phyloP scores from a whole-genome alignment of 345 rosid genomes.

The Conringia planisiliqua region DNA sequence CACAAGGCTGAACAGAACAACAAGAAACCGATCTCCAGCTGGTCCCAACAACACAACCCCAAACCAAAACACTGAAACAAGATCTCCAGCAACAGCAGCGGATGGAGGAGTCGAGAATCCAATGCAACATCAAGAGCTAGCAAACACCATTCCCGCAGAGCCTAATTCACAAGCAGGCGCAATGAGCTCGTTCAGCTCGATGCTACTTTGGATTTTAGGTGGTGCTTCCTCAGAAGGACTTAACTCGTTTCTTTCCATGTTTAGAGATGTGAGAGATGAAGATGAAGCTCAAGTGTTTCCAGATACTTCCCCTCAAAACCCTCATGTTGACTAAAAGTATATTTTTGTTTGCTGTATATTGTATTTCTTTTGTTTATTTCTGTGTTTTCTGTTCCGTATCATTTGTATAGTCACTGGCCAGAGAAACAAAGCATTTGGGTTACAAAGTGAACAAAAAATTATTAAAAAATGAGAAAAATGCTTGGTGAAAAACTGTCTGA shows the following conservation, averaged over 20 bases:
- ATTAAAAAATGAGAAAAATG: background rate
- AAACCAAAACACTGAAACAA: conserved; percentile 51
- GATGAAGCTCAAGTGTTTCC: conserved; percentile 50
- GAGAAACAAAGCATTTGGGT: conserved; percentile 8
- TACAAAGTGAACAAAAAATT: background rate
- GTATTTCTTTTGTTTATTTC: background rate
- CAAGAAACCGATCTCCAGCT: conserved; percentile 52
- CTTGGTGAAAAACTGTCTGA: background rate
- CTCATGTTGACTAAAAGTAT: conserved; percentile 26
- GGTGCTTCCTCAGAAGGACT: conserved; percentile 91
- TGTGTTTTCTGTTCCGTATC: background rate
- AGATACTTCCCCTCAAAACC: conserved; percentile 24
- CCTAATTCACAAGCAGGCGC: conserved; percentile 54
- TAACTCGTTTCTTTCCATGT: conserved; percentile 82
- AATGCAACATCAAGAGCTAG: conserved; percentile 32
- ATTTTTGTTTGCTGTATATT: conserved; percentile 6
- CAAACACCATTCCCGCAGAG: conserved; percentile 49
- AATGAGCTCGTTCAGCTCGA: conserved; percentile 80
- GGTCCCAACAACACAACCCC: conserved; percentile 40
- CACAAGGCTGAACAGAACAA: conserved; percentile 65
- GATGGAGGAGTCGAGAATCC: conserved; percentile 38
- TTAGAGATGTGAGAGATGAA: conserved; percentile 88
- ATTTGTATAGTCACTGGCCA: conserved; percentile 23
- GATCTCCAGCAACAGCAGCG: conserved; percentile 36
- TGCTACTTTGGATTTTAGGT: conserved; percentile 88